Evolutionary conservation across 2,329 filamentous ascomycete genomes (phyloP), one percentile per base, ranked within the genome.

Genomic region (Harringtonia aguacate): DNA sequence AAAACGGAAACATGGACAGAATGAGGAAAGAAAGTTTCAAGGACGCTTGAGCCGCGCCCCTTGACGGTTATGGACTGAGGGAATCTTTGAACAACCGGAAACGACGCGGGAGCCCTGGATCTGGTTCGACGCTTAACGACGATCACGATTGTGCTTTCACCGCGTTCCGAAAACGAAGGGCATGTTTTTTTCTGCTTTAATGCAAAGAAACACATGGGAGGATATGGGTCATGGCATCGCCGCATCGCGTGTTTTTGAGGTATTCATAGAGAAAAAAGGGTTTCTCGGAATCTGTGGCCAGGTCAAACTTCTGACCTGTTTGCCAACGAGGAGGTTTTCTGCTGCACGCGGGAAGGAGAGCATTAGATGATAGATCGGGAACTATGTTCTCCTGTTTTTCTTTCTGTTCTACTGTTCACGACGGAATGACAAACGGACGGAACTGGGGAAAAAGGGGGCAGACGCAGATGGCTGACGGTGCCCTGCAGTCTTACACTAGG

Each of bases 201-300:
- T 46, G 60, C 61, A 57, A 58, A 57, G 48, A 58, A 45, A 22
- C 8, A 40, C 14, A 30, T 4, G 36, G 28, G 38, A 42, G 40
- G 38, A 40, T 39, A 36, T 18, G 47, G 45, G 56, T 62, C 60
- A 60, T 61, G 60, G 52, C 47, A 51, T 55, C 52, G 55, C 55
- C 55, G 56, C 55, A 51, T 41, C 39, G 46, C 44, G 52, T 58
- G 59, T 56, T 54, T 57, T 57, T 54, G 54, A 56, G 53, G 52
- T 55, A 59, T 54, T 56, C 66, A 73, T 78, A 79, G 74, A 79
- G 70, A 77, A 77, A 78, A 77, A 71, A 72, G 72, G 73, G 75
- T 75, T 75, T 74, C 34, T 10, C 37, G 34, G 34, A 34, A 43
- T 43, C 34, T 17, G 41, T 33, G 39, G 30, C 21, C 40, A 31